Percentiles rank a stretch among this genome's conserved stretches.
Evolutionary conservation across 2,329 filamentous ascomycete genomes (phyloP).

Genomic region (Aspergillus novoparasiticus): DNA sequence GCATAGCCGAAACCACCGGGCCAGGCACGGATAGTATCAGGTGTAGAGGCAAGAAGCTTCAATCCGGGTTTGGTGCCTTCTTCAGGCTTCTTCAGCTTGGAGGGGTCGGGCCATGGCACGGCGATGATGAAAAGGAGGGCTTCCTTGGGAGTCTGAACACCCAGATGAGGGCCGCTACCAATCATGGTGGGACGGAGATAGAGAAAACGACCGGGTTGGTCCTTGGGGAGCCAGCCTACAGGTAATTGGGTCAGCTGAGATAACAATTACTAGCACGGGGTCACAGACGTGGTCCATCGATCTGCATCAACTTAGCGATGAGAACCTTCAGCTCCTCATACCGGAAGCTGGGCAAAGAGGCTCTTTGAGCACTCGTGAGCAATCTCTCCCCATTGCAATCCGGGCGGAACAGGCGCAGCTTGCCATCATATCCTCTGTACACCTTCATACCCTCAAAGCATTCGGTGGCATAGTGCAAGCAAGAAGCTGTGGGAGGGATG

Average conservation of each 20-base stretch:
- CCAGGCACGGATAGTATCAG: slow-evolving; percentile 89
- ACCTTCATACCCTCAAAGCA: slow-evolving; percentile 88
- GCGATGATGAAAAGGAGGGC: slow-evolving; percentile 87
- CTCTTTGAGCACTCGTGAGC: slow-evolving; percentile 58
- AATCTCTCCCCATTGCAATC: slow-evolving; percentile 70
- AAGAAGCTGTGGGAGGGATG: slow-evolving; percentile 78
- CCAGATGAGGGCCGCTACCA: slow-evolving; percentile 76
- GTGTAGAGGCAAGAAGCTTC: slow-evolving; percentile 74
- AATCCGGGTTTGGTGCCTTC: slow-evolving; percentile 42
- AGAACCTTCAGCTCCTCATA: slow-evolving; percentile 73
- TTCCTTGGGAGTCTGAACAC: slow-evolving; percentile 76
- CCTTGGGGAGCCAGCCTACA: slow-evolving; percentile 73
- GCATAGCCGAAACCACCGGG: slow-evolving; percentile 89
- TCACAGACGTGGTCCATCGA: slow-evolving; percentile 56
- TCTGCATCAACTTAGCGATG: slow-evolving; percentile 70
- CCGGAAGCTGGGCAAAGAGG: slow-evolving; percentile 74
- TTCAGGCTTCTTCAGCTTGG: slow-evolving; percentile 28
- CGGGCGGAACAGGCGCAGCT: slow-evolving; percentile 76
- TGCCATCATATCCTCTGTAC: slow-evolving; percentile 68
- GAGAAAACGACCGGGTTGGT: slow-evolving; percentile 65
- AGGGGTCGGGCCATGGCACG: slow-evolving; percentile 43
- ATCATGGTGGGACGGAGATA: slow-evolving; percentile 90
- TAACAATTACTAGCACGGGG: slow-evolving; percentile 29
- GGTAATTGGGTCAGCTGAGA: slow-evolving; percentile 8
- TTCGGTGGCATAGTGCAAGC: slow-evolving; percentile 86